Conservation (phyloP, 108 stramenopile species). For the Cyclotella baltica region DNA sequence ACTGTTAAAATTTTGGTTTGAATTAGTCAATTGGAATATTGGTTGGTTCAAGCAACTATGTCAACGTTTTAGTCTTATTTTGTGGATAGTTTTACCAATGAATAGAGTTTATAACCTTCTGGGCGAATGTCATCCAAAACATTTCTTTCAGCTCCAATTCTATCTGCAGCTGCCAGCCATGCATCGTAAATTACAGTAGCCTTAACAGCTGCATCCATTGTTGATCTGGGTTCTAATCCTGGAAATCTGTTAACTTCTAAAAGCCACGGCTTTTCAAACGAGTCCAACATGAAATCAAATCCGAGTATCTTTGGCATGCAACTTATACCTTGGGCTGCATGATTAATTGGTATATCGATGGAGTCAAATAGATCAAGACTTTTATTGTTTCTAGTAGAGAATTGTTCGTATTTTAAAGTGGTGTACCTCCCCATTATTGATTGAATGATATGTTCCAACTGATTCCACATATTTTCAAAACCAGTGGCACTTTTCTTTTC, state of each 20-base stretch:
- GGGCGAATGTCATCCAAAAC: slow-evolving; percentile 15
- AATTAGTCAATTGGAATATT: slow-evolving; percentile 7
- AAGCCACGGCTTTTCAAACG: slow-evolving; percentile 58
- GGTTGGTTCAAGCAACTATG: too few species aligned
- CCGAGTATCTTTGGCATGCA: slow-evolving; percentile 79
- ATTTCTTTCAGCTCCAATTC: slow-evolving; percentile 14
- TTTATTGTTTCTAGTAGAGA: not conserved
- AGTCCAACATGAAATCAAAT: slow-evolving; percentile 76
- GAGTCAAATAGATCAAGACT: not conserved
- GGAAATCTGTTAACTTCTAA: slow-evolving; percentile 87
- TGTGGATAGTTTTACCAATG: not conserved
- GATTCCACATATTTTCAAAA: slow-evolving; percentile 35
- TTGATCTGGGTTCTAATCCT: slow-evolving; percentile 42
- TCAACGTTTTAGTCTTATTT: too few species aligned
- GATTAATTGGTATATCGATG: not conserved
- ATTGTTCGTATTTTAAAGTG: not conserved
- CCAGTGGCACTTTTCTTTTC: slow-evolving; percentile 21
- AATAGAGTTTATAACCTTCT: not conserved
- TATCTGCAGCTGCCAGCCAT: slow-evolving; percentile 31
- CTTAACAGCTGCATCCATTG: slow-evolving; percentile 34
- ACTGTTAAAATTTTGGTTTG: slow-evolving; percentile 35
- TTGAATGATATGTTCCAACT: slow-evolving; percentile 3
- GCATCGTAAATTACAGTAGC: slow-evolving; percentile 38
- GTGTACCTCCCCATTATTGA: slow-evolving; percentile 37
- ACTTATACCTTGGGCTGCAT: not conserved